Evolutionary conservation across 2,329 filamentous ascomycete genomes (phyloP), one percentile per base, ranked within the genome.

Genomic region (Coniochaeta sp.): DNA sequence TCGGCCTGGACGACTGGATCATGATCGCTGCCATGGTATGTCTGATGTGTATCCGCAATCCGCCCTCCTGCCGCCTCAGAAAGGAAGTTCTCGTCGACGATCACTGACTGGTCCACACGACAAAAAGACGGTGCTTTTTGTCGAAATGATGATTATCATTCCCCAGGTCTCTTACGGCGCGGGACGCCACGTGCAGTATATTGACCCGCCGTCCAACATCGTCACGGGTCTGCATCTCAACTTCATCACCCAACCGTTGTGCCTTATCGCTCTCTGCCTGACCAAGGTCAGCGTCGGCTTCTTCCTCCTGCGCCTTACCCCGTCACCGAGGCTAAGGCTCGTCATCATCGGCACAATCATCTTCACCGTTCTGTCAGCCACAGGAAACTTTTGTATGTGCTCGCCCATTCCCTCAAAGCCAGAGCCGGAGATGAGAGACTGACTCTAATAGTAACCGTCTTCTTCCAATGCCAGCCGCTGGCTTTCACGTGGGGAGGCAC

Each of bases 191-290:
- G 62, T 63, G 24, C 61, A 66, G 9, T 68, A 70, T 61, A 69
- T 72, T 57, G 19, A 64, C 6, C 68, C 67, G 5, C 22, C 61
- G 1, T 58, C 60, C 14, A 68, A 70, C 28, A 57, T 69, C 28
- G 34, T 44, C 24, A 65, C 58, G 2, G 69, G 67, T 0, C 60
- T 72, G 6, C 65, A 67, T 50, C 64, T 71, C 50, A 72, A 72
- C 68, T 72, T 71, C 26, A 65, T 68, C 50, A 71, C 69, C 0
- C 69, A 72, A 59, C 69, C 70, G 2, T 40, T 71, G 24, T 71
- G 65, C 17, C 61, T 72, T 3, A 61, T 70, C n/a, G 64, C 59
- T 19, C 60, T 72, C 6, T 66, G 64, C 40, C 38, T 71, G 16
- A 65, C 67, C 12, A 71, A 72, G 57, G 62, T 71, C 58, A 68